Evolutionary conservation across 805 yeast genomes (phyloP), one percentile per base, ranked within the genome.

Genomic region (Ogataea populi-albae): DNA sequence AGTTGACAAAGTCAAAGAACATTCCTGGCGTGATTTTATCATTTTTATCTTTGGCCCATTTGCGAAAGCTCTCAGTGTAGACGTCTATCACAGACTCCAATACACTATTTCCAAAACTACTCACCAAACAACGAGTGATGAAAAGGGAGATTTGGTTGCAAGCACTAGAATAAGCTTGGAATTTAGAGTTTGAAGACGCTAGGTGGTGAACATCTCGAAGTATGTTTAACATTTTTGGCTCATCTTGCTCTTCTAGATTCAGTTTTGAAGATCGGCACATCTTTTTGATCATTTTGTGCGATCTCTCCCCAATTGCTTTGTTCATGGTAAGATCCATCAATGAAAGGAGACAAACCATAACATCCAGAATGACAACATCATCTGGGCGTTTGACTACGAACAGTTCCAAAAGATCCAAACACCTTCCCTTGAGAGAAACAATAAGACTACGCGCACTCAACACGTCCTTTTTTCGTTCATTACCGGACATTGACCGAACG

Each of bases 1-100:
- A 89, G 61, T 87, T 87, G 52, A 84, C 72, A 43, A 86, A 76
- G 49, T 88, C 96, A 46, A 78, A 71, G 55, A 84, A 87, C 51
- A 85, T 55, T 9, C 73, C 64, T 6, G 81, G 66, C 15, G 71
- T 70, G 16, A 75, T 58, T 46, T 72, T 75, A 46, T 74, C 66
- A 31, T 64, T 59, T 12, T 64, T 53, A 41, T 67, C 59, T 15
- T 47, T 49, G 28, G 79, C 70, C 96, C 96, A 88, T 14, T 52
- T 48, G 45, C 76, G 73, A 57, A 86, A 49, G 8, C 82, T 62
- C 0, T 54, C 57, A 4, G 73, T 49, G 59, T 88, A 88, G 9
- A 79, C 44, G 32, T 74, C 78, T 27, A 78, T 64, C 17, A 86
- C 64, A 17, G 54, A 47, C 21, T 67, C 71, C 23, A 77, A 52